These are phyloP conservation scores for Papilionanthe hybrid DNA, from an alignment of 116 monocot species.

Conservation along the genomic window DNA sequence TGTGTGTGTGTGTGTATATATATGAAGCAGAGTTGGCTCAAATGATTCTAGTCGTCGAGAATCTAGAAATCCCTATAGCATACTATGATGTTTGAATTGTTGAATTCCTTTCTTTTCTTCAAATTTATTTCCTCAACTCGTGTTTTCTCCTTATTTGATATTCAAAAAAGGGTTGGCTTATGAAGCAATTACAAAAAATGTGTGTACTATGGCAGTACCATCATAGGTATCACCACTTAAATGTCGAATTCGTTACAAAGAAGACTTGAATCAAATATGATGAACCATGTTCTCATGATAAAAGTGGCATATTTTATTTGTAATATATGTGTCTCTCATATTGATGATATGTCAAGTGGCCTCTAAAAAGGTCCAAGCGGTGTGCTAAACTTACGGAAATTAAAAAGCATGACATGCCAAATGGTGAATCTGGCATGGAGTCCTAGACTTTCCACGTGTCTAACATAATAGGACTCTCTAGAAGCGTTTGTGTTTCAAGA, in stretches of 20 bases:
- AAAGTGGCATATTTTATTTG: background rate
- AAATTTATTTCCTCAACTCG: no score
- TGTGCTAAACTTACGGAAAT: background rate
- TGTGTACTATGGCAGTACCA: no score
- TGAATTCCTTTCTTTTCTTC: no score
- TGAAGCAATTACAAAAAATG: background rate
- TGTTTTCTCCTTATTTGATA: no score
- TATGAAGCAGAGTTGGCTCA: no score
- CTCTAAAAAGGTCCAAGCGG: background rate
- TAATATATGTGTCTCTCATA: background rate
- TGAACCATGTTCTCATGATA: background rate
- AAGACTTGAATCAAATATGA: background rate
- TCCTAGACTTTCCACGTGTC: background rate
- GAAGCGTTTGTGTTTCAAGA: background rate
- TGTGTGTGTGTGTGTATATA: no score
- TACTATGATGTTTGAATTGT: no score
- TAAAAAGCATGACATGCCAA: background rate
- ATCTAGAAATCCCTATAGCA: no score
- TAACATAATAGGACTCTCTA: background rate
- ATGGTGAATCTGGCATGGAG: background rate
- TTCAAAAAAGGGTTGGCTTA: background rate
- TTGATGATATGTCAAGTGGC: background rate
- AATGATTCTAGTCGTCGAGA: no score
- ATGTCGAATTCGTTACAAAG: background rate
- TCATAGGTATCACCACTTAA: no score